phyloP scores from a whole-genome alignment of 768 basidiomycete genomes.

The Lactifluus pinguis region DNA sequence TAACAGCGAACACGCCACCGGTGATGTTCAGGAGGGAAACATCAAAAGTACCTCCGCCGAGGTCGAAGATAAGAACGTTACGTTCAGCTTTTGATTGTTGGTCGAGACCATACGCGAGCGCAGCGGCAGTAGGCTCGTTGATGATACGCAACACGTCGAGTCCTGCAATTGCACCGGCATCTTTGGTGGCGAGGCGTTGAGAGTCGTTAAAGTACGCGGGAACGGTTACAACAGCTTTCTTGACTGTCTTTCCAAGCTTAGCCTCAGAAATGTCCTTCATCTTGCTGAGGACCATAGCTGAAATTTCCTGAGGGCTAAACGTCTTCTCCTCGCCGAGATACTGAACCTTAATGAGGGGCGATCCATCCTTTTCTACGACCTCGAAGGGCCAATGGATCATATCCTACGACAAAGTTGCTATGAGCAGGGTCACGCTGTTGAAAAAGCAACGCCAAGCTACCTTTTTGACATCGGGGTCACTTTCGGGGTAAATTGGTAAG shows the following conservation, averaged over 20 bases:
- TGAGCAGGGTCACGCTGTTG: not conserved
- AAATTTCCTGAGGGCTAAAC: constrained; percentile 98
- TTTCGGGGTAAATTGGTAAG: constrained; percentile 25
- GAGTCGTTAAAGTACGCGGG: constrained; percentile 99
- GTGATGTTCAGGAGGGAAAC: constrained; percentile 97
- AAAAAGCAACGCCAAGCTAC: constrained; percentile 27
- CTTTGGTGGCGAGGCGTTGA: constrained; percentile 97
- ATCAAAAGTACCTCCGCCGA: constrained; percentile 99
- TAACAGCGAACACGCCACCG: constrained; percentile 98
- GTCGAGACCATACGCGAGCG: constrained; percentile 98
- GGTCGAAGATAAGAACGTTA: constrained; percentile 98
- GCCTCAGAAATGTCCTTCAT: constrained; percentile 99
- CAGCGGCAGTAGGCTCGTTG: constrained; percentile 99
- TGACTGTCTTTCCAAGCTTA: constrained; percentile 96
- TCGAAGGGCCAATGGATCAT: constrained; percentile 97
- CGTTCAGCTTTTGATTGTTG: constrained; percentile 91
- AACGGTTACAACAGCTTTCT: constrained; percentile 98
- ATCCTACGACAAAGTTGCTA: constrained; percentile 43
- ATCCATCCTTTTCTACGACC: constrained; percentile 94
- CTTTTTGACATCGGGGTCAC: constrained; percentile 92
- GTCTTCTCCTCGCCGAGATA: constrained; percentile 93
- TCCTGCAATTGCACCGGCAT: constrained; percentile 95
- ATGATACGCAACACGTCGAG: constrained; percentile 99
- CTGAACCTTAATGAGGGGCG: constrained; percentile 92
- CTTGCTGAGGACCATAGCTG: constrained; percentile 98